Percentiles rank a stretch among this genome's conserved stretches.
phyloP scores from a whole-genome alignment of 75 land plant species.

The Cunninghamia lanceolata region DNA sequence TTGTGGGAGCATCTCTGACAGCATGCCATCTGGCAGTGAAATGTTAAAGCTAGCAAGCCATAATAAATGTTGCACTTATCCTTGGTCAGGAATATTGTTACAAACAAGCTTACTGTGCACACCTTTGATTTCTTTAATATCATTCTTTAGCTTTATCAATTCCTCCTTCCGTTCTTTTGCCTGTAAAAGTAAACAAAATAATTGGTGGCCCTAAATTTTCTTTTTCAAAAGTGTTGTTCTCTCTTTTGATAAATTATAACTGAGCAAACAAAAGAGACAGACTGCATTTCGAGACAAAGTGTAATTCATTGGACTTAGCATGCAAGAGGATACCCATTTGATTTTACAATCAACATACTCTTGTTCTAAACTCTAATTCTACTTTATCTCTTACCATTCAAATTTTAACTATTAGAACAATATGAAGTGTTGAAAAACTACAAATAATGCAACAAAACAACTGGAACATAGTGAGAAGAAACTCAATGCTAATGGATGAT shows the following conservation, averaged over 20 bases:
- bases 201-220: not conserved
- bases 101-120: not conserved
- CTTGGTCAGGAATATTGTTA: not conserved
- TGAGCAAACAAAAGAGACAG: not conserved
- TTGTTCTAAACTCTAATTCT: not conserved
- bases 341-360: not conserved
- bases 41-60: not conserved
- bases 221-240: not conserved
- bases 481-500: not conserved
- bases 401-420: not conserved
- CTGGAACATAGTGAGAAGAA: not conserved
- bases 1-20: slow-evolving; percentile 9
- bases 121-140: slow-evolving; percentile 7
- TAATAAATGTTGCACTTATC: not conserved
- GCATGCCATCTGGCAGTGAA: slow-evolving; percentile 5
- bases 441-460: not conserved
- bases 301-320: not conserved
- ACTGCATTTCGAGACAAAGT: not conserved
- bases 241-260: not conserved
- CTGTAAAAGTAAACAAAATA: not conserved
- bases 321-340: not conserved
- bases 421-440: not conserved
- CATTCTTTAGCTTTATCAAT: not conserved
- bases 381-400: too few species aligned
- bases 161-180: slow-evolving; percentile 6